These are phyloP conservation scores for Schrenkiella parvula DNA, from an alignment of 345 rosid genomes.

Conservation along the genomic window DNA sequence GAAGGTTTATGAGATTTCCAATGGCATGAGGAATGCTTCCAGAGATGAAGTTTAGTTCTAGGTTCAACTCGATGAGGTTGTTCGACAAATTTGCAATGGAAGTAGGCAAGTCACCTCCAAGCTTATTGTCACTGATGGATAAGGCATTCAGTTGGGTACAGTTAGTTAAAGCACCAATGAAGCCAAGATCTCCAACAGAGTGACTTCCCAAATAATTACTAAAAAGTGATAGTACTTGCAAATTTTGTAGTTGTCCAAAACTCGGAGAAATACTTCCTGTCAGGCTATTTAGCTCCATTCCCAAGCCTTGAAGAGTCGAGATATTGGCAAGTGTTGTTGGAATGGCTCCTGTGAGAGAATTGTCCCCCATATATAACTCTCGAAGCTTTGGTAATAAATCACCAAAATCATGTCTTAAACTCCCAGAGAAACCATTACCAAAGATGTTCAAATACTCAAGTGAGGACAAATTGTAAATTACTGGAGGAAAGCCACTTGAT, in stretches of 20 bases:
- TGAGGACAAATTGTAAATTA: constrained; percentile 34
- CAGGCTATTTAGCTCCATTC: neutral
- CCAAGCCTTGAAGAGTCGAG: constrained; percentile 7
- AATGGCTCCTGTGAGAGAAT: constrained; percentile 29
- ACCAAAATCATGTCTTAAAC: constrained; percentile 23
- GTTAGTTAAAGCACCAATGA: neutral
- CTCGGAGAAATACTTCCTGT: neutral
- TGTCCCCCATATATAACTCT: neutral
- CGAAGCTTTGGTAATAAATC: neutral
- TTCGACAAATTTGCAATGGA: neutral
- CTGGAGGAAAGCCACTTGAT: constrained; percentile 12
- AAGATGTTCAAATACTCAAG: accelerated
- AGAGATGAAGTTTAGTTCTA: neutral
- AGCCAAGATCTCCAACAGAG: neutral
- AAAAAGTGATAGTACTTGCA: neutral
- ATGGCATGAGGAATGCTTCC: neutral
- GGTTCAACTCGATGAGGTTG: neutral
- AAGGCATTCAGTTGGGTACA: neutral
- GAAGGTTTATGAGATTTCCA: neutral
- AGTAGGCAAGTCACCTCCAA: neutral
- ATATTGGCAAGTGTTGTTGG: constrained; percentile 33
- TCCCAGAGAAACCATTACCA: neutral
- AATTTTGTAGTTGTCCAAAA: neutral
- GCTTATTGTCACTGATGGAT: too few species aligned
- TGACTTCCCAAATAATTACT: neutral